Evolutionary conservation across 805 yeast genomes (phyloP), one percentile per base, ranked within the genome.

Genomic region (Torulaspora delbrueckii): DNA sequence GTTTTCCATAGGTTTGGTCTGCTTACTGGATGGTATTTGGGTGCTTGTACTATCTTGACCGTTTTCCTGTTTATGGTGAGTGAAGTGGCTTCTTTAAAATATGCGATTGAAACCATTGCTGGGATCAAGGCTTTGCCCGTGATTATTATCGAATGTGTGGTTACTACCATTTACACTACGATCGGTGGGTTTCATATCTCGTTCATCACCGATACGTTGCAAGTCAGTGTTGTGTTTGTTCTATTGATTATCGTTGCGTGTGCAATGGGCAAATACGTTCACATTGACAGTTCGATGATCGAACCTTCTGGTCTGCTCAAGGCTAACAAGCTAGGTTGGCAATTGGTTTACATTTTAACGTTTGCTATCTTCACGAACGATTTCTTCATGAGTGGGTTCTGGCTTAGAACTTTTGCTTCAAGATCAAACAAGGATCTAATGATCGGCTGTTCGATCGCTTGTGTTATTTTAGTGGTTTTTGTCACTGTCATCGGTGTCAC

Each of bases 331-430:
- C 71, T 89, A 32, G 96, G 96, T 13, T 89, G 96, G 95, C 93
- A 88, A 72, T 75, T 90, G 52, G 63, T 90, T 27, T 90, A 88
- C 62, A 89, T 90, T 52, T 71, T 90, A 53, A 77, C 83, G 6
- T 83, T 90, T 26, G 96, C 97, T 23, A 85, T 90, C 59, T 76
- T 88, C 46, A 86, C 96, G 27, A 90, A 90, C 59, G 96, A 88
- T 62, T 79, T 90, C 62, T 90, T 90, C 67, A 70, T 90, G 74
- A 78, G 95, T 26, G 96, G 96, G 0, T 89, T 90, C 64, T 90
- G 98, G 98, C 70, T 90, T 50, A 75, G 98, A 59, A 86, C 98
- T 0, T 90, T 90, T 71, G 96, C 98, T 5, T 82, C 96, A 5
- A 79, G 78, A 52, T 70, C 87, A 7, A 79, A 89, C 66, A 77